A percentile compares a stretch with the other conserved stretches of the same genome.
Evolutionary conservation across 2,329 filamentous ascomycete species (phyloP).

Genomic region (Cytospora mali): DNA sequence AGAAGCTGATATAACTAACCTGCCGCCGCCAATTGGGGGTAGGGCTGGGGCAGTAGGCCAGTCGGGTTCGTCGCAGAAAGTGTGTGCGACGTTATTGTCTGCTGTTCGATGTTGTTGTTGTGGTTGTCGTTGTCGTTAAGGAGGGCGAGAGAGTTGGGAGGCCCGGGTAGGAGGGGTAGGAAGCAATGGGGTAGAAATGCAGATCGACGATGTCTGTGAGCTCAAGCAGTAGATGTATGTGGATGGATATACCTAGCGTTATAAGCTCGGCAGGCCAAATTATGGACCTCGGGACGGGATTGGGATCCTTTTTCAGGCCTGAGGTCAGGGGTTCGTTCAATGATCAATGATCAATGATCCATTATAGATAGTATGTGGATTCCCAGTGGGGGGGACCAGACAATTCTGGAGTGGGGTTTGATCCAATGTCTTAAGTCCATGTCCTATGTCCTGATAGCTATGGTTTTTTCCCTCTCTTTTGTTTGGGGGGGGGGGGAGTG

Average conservation of each 20-base stretch:
- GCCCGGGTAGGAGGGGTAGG: no score
- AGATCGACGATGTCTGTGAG: background rate
- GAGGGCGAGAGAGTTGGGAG: no score
- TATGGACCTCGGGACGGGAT: background rate
- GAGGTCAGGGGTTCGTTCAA: background rate
- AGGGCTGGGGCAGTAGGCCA: background rate
- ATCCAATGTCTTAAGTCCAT: background rate
- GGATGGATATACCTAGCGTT: background rate
- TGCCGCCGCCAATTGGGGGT: constrained; percentile 20
- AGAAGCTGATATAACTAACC: constrained; percentile 30
- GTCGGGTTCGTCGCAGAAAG: background rate
- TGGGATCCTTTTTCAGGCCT: background rate
- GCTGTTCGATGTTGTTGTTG: no score
- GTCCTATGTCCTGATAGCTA: no score
- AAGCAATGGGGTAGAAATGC: background rate
- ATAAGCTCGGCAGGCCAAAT: no score
- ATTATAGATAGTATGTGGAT: background rate
- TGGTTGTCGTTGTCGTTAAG: no score
- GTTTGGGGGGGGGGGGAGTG: no score
- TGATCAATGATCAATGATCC: background rate
- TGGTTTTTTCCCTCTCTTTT: no score
- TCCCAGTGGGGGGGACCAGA: background rate
- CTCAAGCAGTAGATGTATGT: no score
- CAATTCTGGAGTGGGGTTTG: no score
- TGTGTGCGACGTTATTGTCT: background rate